Percentiles rank a stretch among this genome's conserved stretches.
Conservation (phyloP, 2,329 filamentous ascomycete species). For the Claviceps africana region DNA sequence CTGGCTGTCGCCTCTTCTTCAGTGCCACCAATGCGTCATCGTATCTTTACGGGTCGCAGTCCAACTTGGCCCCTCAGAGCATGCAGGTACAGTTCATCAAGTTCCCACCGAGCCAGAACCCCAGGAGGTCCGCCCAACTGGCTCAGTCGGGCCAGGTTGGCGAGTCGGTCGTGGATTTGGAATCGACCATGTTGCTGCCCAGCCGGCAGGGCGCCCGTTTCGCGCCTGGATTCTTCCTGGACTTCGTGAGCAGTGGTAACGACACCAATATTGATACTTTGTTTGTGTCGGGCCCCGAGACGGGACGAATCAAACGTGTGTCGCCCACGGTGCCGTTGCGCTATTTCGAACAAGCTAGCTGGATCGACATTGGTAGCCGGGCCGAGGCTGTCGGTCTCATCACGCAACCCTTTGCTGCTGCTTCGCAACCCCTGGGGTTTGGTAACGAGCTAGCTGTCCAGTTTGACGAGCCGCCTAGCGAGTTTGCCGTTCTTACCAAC, state of each 20-base stretch:
- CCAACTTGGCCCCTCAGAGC: constrained; percentile 62
- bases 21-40: constrained; percentile 72
- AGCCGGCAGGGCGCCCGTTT: constrained; percentile 48
- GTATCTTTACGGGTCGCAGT: constrained; percentile 46
- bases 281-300: constrained; percentile 79
- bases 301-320: constrained; percentile 62
- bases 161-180: constrained; percentile 31
- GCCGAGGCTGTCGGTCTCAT: constrained; percentile 69
- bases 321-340: constrained; percentile 36
- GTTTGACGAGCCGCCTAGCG: constrained; percentile 67
- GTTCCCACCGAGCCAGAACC: constrained; percentile 53
- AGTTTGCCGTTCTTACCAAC: constrained; percentile 85
- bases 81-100: constrained; percentile 98
- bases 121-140: constrained; percentile 17
- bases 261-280: constrained; percentile 50
- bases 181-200: constrained; percentile 32
- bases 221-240: constrained; percentile 81
- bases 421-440: constrained; percentile 58
- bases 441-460: constrained; percentile 96
- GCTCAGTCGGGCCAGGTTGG: constrained; percentile 10
- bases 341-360: constrained; percentile 69
- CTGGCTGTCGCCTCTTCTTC: constrained; percentile 81
- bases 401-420: constrained; percentile 57
- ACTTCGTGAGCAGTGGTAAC: constrained; percentile 56
- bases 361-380: constrained; percentile 58